Base-by-base conservation (phyloP, 2,329 filamentous ascomycete genomes). In the Colletotrichum sp. region DNA sequence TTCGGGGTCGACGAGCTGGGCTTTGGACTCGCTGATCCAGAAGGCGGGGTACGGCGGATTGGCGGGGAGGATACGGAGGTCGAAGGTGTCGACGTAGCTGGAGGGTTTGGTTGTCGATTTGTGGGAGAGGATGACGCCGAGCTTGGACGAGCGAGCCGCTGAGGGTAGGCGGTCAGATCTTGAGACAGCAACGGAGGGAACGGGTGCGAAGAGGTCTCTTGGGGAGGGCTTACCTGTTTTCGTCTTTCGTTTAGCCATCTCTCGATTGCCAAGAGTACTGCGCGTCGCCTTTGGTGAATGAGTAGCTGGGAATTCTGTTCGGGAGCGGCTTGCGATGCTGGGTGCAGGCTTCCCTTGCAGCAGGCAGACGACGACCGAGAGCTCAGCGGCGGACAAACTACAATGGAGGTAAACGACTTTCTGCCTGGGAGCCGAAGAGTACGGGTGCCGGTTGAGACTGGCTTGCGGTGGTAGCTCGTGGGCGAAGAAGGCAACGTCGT, bases 361-460 rank as follows among this genome's bases (percentile, higher is more conserved):
- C 2, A 49, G n/a, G n/a, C n/a, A 49, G 44, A 49, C 12, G 44
- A 21, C 12, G 1, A 10, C n/a, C n/a, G 44, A 49, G 18, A 21
- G 2, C 0, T 0, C 39, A 7, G 39, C 18, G 18, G 39, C 1
- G 18, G 39, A 12, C 4, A 3, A 49, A 49, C 3, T 13, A 5
- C 6, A 21, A 49, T 7, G n/a, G 39, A n/a, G 44, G 0, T 0
- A 18, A 2, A 49, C 1, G 10, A 3, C 2, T 13, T 21, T 12
- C 8, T 49, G 44, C n/a, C n/a, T 21, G 10, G 44, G 10, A 1
- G 10, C 10, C 44, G 1, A 13, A 3, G 6, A 21, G 0, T 12
- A 21, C 0, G 10, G 44, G 44, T 21, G 44, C n/a, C 18, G 6
- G 18, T 49, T n/a, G 39, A 49, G 39, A n/a, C 18, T 49, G n/a